A percentile compares a stretch with the other conserved stretches of the same genome.
phyloP scores from a whole-genome alignment of 2,329 filamentous ascomycete genomes.

The Mariannaea elegans region DNA sequence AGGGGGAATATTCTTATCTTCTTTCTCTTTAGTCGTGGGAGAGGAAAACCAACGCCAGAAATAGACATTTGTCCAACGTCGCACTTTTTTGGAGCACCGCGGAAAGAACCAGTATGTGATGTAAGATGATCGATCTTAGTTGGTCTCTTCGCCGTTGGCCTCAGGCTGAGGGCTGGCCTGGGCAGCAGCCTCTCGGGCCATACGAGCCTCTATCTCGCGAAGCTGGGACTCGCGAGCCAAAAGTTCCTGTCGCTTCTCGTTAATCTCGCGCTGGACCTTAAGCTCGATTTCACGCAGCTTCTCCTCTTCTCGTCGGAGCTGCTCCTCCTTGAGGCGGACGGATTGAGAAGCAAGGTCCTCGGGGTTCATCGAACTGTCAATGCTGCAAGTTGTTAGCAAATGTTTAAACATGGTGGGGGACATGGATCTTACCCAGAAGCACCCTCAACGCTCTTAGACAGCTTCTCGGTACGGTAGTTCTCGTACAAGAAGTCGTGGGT shows the following conservation, averaged over 20 bases:
- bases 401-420: background rate
- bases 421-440: conserved; percentile 78
- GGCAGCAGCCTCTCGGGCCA: conserved; percentile 84
- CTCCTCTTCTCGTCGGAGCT: conserved; percentile 98
- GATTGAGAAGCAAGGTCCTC: conserved; percentile 97
- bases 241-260: conserved; percentile 99
- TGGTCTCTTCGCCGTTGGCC: conserved; percentile 65
- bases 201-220: conserved; percentile 97
- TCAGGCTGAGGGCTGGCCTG: conserved; percentile 54
- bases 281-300: conserved; percentile 99
- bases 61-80: conserved; percentile 56
- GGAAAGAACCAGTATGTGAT: conserved; percentile 43
- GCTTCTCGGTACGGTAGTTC: conserved; percentile 99
- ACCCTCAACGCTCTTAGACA: conserved; percentile 98
- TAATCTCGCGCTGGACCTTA: conserved; percentile 99
- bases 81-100: conserved; percentile 47
- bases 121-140: conserved; percentile 48
- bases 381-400: conserved; percentile 56
- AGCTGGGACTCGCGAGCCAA: conserved; percentile 97
- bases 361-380: conserved; percentile 88
- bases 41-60: conserved; percentile 59
- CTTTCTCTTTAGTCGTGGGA: conserved; percentile 54
- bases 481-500: conserved; percentile 99
- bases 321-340: conserved; percentile 98
- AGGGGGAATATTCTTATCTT: conserved; percentile 53